Evolutionary conservation across 2,329 filamentous ascomycete genomes (phyloP), one percentile per base, ranked within the genome.

Genomic region (Colletotrichum coccodes): DNA sequence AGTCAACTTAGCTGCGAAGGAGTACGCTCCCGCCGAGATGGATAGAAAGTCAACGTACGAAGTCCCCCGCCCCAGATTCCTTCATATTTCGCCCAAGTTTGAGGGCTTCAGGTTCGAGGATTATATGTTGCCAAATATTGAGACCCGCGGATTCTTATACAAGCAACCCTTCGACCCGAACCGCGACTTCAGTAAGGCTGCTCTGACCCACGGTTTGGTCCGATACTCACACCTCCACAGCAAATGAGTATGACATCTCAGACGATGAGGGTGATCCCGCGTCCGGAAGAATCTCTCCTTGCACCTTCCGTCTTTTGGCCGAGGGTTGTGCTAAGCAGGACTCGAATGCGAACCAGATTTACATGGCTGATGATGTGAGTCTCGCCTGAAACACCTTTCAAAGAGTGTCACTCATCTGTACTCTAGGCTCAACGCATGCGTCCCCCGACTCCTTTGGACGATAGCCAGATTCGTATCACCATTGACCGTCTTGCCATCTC

Each of bases 211-310:
- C n/a, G 4, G 16, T n/a, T 26, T 44, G 16, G 1, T 28, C 42
- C 34, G 2, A 26, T 50, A 14, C 47, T 64, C 46, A 66, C 12
- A 16, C 16, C 2, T 36, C 3, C 3, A 4, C 16, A 60, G 67
- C 14, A 2, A 65, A 70, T 9, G 70, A 72, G 11, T 73, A 73
- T 38, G 77, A 78, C 36, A 75, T 83, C 21, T 80, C 77, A 0
- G 82, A 84, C 58, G 76, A 79, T 23, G 83, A 87, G 64, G 82
- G 80, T 2, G 77, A 78, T 26, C 75, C 77, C 0, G 71, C 76
- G 4, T 72, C 76, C 4, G 78, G 76, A 1, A 79, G 78, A 1
- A 80, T 86, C 32, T 81, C 79, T 0, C 81, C 83, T 1, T 80
- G 76, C 66, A 83, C 79, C 0, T 86, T 85, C 64, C 75, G 78